These are phyloP conservation scores for Phtheirospermum japonicum DNA, from an alignment of 257 asterid genomes.

Conservation along the genomic window DNA sequence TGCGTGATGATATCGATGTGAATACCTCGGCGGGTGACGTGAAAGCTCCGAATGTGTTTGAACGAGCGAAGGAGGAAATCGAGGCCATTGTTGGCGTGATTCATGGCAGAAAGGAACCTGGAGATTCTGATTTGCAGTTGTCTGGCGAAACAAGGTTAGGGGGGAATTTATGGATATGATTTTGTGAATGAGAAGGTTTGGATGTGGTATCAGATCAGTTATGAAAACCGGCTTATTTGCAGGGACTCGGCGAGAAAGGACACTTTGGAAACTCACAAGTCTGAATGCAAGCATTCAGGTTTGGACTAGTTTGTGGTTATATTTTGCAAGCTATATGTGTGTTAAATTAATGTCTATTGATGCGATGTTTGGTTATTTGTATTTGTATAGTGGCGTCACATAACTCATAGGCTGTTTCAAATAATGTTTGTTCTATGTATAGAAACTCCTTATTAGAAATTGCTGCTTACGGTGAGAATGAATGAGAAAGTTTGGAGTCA, in stretches of 20 bases:
- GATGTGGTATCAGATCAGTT: constrained; percentile 9
- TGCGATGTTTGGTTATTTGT: not conserved
- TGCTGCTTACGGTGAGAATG: not conserved
- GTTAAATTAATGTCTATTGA: not conserved
- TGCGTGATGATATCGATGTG: constrained; percentile 57
- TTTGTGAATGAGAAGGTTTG: constrained; percentile 3
- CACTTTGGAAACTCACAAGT: constrained; percentile 24
- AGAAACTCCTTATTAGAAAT: not conserved
- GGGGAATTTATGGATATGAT: not conserved
- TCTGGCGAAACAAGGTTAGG: constrained; percentile 32
- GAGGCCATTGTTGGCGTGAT: constrained; percentile 66
- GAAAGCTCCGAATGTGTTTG: constrained; percentile 76
- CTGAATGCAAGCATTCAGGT: constrained; percentile 36
- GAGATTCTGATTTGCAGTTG: constrained; percentile 14
- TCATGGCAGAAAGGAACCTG: constrained; percentile 51
- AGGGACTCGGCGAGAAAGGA: constrained; percentile 41
- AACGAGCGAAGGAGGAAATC: constrained; percentile 77
- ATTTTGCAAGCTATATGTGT: constrained; percentile 6
- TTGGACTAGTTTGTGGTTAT: constrained; percentile 13
- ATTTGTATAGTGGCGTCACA: not conserved
- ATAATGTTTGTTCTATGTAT: constrained; percentile 17
- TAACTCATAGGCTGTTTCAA: not conserved
- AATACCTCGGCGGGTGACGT: constrained; percentile 48
- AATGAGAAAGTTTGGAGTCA: constrained; percentile 1
- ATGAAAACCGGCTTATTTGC: constrained; percentile 25